These are phyloP conservation scores for Alternaria burnsii DNA, from an alignment of 2,329 filamentous ascomycete genomes.

Conservation along the genomic window DNA sequence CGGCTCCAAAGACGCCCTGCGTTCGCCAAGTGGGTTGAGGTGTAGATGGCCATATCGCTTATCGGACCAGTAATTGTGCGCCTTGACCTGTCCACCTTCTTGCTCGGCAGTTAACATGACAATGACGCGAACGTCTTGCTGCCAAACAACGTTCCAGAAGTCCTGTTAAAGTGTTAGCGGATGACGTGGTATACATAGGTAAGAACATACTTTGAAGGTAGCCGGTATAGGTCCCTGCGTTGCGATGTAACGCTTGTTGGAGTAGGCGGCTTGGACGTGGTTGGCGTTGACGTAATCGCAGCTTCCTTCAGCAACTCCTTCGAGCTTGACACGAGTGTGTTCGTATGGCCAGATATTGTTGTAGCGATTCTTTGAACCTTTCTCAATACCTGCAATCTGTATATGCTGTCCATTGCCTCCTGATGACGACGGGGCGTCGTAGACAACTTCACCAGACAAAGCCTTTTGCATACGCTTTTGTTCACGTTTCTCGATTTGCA, in stretches of 20 bases:
- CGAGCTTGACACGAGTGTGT: slow-evolving; percentile 84
- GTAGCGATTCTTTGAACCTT: slow-evolving; percentile 94
- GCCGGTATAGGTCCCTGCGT: slow-evolving; percentile 92
- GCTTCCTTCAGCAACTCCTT: slow-evolving; percentile 69
- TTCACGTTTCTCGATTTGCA: slow-evolving; percentile 84
- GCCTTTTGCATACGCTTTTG: slow-evolving; percentile 92
- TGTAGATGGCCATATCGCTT: slow-evolving; percentile 80
- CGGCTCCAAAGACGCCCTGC: slow-evolving; percentile 77
- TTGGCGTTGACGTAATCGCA: slow-evolving; percentile 98
- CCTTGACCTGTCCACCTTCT: slow-evolving; percentile 93
- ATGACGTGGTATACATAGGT: not conserved
- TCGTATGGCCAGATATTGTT: slow-evolving; percentile 98
- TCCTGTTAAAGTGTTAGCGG: slow-evolving; percentile 65
- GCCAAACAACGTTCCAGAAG: slow-evolving; percentile 98
- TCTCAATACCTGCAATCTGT: slow-evolving; percentile 90
- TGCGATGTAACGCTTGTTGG: slow-evolving; percentile 93
- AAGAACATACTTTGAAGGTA: slow-evolving; percentile 79
- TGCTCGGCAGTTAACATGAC: slow-evolving; percentile 96
- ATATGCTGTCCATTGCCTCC: slow-evolving; percentile 60
- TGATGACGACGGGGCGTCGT: slow-evolving; percentile 54
- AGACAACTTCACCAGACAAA: slow-evolving; percentile 67
- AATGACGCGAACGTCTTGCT: slow-evolving; percentile 92
- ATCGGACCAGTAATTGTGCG: slow-evolving; percentile 89
- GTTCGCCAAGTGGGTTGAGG: slow-evolving; percentile 81
- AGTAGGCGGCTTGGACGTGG: slow-evolving; percentile 79